Evolutionary conservation across 2,329 filamentous ascomycete genomes (phyloP), one percentile per base, ranked within the genome.

Genomic region (Fusarium dimerum): DNA sequence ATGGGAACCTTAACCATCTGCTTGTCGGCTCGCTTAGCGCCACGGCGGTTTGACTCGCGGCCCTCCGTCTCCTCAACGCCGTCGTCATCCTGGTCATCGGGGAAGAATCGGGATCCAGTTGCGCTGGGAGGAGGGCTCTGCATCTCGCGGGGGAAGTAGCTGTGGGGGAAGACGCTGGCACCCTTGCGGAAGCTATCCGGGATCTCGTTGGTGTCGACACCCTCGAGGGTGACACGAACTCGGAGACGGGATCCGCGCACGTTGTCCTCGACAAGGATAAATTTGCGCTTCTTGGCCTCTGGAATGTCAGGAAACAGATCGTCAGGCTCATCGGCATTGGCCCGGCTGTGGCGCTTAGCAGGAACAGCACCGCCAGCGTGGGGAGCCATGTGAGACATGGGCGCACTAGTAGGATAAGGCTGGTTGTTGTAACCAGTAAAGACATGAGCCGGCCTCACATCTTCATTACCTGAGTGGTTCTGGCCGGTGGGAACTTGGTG

Each of bases 71-170:
- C 75, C 50, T 80, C 76, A 18, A 74, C 76, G 16, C 77, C 78
- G 54, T 85, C 83, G 20, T 85, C 79, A 36, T 84, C 76, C 29
- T 75, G 52, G 58, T 85, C 88, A 40, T 89, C 84, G 50, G 84
- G 79, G 70, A 92, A 91, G 71, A 92, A 92, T 36, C 85, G 82
- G 56, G 85, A 86, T 15, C 88, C 88, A 0, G 87, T 87, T 2
- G 89, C 86, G 48, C 85, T 89, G 0, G 89, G 87, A 12, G 90
- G 88, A 8, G 89, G 89, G 54, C 86, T 89, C 67, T 93, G 90
- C 91, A 96, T 96, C 74, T 97, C 91, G 41, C 91, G 85, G 1
- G 92, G 90, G 69, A 94, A 96, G 74, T 93, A 97, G 51, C 90
- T 92, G 44, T 92, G 88, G 9, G 92, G 93, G 66, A 87, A 97